A percentile compares a stretch with the other conserved stretches of the same genome.
Conservation (phyloP, 441 rosid genomes). For the Aquilaria agallochum region DNA sequence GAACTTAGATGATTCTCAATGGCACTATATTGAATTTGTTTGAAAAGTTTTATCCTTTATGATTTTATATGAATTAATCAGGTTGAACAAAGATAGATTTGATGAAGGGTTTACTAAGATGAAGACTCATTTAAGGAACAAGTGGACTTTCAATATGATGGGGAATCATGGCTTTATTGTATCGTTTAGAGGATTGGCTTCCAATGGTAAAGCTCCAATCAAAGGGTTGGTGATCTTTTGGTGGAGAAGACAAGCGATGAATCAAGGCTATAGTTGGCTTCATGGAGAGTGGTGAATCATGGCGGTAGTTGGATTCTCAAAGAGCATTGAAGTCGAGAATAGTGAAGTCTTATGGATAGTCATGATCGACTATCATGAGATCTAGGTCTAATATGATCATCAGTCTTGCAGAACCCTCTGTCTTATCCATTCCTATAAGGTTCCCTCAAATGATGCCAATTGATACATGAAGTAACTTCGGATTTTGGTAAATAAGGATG, state of each 20-base stretch:
- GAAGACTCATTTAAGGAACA: too few species aligned
- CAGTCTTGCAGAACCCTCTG: constrained; percentile 39
- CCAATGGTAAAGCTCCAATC: constrained; percentile 46
- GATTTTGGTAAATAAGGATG: too few species aligned
- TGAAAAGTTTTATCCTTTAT: too few species aligned
- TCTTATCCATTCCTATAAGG: constrained; percentile 39
- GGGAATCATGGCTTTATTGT: constrained; percentile 40
- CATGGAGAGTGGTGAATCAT: constrained; percentile 32
- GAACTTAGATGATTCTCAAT: too few species aligned
- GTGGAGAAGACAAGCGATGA: constrained; percentile 64
- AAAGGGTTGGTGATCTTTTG: constrained; percentile 74
- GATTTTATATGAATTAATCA: too few species aligned
- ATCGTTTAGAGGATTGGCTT: constrained; percentile 60
- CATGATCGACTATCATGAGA: constrained; percentile 66
- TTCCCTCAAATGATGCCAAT: not conserved
- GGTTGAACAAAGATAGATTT: too few species aligned
- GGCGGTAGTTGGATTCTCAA: constrained; percentile 79
- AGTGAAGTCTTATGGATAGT: constrained; percentile 47
- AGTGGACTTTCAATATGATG: constrained; percentile 18
- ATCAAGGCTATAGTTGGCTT: too few species aligned
- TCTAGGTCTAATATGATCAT: constrained; percentile 68
- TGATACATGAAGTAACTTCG: too few species aligned
- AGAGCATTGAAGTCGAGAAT: constrained; percentile 76
- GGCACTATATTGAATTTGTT: too few species aligned
- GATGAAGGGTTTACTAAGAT: too few species aligned